Evolutionary conservation across 805 yeast species (phyloP).

Genomic region (Ascoidea asiatica): DNA sequence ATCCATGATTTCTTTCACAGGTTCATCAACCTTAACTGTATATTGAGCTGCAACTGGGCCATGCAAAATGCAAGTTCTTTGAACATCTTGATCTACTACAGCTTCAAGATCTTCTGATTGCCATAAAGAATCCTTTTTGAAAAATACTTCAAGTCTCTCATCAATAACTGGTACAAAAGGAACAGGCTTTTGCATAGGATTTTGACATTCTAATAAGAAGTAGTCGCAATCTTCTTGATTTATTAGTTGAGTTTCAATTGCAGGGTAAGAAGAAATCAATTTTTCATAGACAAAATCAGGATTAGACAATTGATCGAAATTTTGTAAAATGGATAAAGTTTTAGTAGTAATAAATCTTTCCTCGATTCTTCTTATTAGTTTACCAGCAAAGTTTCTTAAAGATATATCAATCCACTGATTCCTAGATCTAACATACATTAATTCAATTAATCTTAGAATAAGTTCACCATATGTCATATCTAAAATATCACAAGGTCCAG

Average conservation of each 20-base stretch:
- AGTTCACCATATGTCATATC: constrained; percentile 95
- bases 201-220: constrained; percentile 72
- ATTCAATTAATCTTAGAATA: constrained; percentile 73
- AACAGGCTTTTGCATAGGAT: constrained; percentile 89
- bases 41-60: constrained; percentile 98
- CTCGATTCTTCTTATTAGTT: constrained; percentile 84
- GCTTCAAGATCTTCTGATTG: constrained; percentile 96
- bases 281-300: constrained; percentile 51
- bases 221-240: constrained; percentile 92
- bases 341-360: constrained; percentile 70
- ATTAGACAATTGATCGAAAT: constrained; percentile 48
- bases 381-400: constrained; percentile 77
- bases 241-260: constrained; percentile 67
- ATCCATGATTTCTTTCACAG: constrained; percentile 83
- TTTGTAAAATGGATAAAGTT: constrained; percentile 60
- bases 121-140: constrained; percentile 98
- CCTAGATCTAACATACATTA: constrained; percentile 68
- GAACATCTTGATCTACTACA: constrained; percentile 90
- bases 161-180: constrained; percentile 95
- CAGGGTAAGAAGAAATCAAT: constrained; percentile 59
- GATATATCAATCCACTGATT: constrained; percentile 78
- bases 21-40: constrained; percentile 80
- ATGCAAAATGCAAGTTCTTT: constrained; percentile 96
- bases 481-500: constrained; percentile 78
- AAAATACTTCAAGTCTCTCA: constrained; percentile 87